Evolutionary conservation across 257 asterid species (phyloP).

Genomic region (Jacaranda mimosifolia): DNA sequence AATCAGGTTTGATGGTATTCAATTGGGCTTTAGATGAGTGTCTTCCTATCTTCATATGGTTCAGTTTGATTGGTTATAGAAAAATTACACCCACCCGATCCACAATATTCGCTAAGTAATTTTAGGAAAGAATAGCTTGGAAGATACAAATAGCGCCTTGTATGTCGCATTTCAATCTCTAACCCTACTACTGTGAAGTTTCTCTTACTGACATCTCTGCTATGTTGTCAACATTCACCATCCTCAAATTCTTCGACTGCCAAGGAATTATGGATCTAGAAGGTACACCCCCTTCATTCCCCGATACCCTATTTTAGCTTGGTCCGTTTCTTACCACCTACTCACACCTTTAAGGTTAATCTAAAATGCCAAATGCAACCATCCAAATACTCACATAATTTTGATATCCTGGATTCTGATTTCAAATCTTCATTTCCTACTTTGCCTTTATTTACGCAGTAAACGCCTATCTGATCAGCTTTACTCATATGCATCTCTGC

Average conservation of each 20-base stretch:
- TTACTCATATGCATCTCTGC: background rate
- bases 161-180: background rate
- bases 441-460: constrained; percentile 5
- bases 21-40: background rate
- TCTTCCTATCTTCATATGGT: background rate
- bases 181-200: constrained; percentile 10
- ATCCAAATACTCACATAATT: background rate
- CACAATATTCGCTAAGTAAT: background rate
- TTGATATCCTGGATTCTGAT: constrained; percentile 10
- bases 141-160: background rate
- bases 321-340: background rate
- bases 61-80: background rate
- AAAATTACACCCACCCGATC: background rate
- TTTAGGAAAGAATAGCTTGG: background rate
- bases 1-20: background rate
- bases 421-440: background rate
- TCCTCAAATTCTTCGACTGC: background rate
- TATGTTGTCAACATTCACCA: background rate
- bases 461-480: background rate
- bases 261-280: constrained; percentile 7
- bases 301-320: background rate
- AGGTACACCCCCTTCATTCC: constrained; percentile 6
- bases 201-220: background rate
- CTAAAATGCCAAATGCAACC: background rate
- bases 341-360: background rate